Evolutionary conservation across 164 flowering plant genomes (phyloP).

Genomic region (Chloranthus sessilifolius): DNA sequence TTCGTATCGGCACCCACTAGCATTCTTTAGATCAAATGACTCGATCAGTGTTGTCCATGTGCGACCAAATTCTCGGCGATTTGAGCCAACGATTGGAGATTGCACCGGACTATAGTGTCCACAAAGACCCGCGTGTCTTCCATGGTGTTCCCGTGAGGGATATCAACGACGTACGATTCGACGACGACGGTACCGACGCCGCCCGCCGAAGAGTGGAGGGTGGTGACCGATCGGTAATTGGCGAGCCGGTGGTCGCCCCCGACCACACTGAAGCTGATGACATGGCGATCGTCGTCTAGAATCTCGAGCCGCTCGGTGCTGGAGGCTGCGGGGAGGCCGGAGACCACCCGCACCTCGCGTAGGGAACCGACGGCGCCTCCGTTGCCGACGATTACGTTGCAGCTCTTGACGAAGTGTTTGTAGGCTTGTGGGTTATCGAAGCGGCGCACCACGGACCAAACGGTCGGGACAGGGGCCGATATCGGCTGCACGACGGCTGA

Average conservation of each 20-base stretch:
- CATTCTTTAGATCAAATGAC: too few species aligned
- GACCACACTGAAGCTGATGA: conserved; percentile 73
- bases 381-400: conserved; percentile 54
- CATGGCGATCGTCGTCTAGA: conserved; percentile 74
- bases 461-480: conserved; percentile 56
- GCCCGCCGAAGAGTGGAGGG: conserved; percentile 39
- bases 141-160: conserved; percentile 65
- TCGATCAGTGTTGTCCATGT: not conserved
- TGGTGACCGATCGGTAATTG: conserved; percentile 73
- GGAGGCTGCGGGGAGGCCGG: conserved; percentile 69
- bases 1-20: too few species aligned
- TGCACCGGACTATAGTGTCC: conserved; percentile 72
- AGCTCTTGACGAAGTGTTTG: conserved; percentile 75
- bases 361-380: conserved; percentile 55
- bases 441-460: conserved; percentile 83
- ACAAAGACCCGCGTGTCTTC: conserved; percentile 74
- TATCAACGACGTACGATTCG: conserved; percentile 77
- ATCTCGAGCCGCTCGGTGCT: conserved; percentile 79
- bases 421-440: conserved; percentile 82
- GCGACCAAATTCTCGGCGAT: conserved; percentile 32
- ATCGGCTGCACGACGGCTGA: conserved; percentile 62
- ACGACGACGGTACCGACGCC: conserved; percentile 57
- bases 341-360: conserved; percentile 61
- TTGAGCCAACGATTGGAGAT: conserved; percentile 65
- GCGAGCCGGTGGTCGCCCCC: conserved; percentile 78